These are phyloP conservation scores for Claviceps fusiformis DNA, from an alignment of 2,329 filamentous ascomycete species.

Conservation along the genomic window DNA sequence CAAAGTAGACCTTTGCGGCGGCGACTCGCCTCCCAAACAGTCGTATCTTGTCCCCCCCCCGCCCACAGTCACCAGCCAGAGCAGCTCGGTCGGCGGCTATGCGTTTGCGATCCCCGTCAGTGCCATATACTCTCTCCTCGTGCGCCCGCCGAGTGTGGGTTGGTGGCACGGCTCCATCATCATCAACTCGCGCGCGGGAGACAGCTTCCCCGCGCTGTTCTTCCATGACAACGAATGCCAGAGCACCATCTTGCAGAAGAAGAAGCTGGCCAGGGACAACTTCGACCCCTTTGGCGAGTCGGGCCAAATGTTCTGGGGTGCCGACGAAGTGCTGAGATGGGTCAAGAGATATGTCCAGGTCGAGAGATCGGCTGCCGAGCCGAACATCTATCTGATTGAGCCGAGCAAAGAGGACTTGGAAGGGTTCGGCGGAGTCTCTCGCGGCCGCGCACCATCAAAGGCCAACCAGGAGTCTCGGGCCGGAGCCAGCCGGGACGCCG, in stretches of 20 bases:
- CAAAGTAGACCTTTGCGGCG: constrained; percentile 82
- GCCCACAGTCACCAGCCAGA: constrained; percentile 68
- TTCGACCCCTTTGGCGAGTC: constrained; percentile 83
- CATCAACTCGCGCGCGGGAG: constrained; percentile 79
- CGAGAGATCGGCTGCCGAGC: constrained; percentile 73
- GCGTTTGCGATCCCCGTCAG: constrained; percentile 84
- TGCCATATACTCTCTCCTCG: constrained; percentile 78
- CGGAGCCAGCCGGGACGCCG: constrained; percentile 42
- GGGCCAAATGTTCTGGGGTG: constrained; percentile 92
- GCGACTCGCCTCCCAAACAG: constrained; percentile 67
- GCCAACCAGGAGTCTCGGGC: constrained; percentile 19
- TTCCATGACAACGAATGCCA: constrained; percentile 97
- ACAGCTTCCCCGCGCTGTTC: constrained; percentile 90
- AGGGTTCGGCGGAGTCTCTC: constrained; percentile 58
- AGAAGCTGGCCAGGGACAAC: constrained; percentile 65
- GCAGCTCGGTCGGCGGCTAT: constrained; percentile 61
- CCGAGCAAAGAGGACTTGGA: constrained; percentile 72
- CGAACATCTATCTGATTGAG: constrained; percentile 82
- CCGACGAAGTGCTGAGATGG: constrained; percentile 90
- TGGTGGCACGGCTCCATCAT: constrained; percentile 98
- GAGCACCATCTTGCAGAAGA: constrained; percentile 87
- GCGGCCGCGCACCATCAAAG: constrained; percentile 26
- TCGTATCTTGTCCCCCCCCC: constrained; percentile 85
- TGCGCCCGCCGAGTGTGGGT: constrained; percentile 81
- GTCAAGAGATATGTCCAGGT: constrained; percentile 70